Percentiles rank a stretch among this genome's conserved stretches.
phyloP scores from a whole-genome alignment of 306 rosid species.

The Prunus fruticosa region DNA sequence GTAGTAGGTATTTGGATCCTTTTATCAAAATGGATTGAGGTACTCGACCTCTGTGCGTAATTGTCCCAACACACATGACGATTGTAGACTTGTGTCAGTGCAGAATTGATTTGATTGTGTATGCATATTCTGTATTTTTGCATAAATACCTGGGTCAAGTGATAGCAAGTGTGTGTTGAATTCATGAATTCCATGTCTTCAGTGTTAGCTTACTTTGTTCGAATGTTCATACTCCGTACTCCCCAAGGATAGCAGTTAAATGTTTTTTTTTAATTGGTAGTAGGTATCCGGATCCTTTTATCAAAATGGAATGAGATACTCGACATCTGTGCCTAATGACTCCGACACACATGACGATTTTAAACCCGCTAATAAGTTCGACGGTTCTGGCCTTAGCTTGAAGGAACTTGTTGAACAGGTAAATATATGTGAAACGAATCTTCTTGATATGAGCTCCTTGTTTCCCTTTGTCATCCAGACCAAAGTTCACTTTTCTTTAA shows the following conservation, averaged over 20 bases:
- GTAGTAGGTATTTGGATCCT: constrained; percentile 46
- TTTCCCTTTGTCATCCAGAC: neutral
- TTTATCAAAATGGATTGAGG: constrained; percentile 41
- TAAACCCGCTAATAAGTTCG: constrained; percentile 68
- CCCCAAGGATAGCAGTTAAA: neutral
- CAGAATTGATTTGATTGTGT: too few relatives aligned
- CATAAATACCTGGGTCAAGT: neutral
- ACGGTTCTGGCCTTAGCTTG: constrained; percentile 48
- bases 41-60: constrained; percentile 42
- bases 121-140: neutral
- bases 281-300: constrained; percentile 47
- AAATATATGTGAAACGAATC: neutral
- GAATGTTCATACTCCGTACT: neutral
- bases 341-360: constrained; percentile 86
- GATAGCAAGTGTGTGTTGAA: neutral
- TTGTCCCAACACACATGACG: constrained; percentile 82
- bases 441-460: neutral
- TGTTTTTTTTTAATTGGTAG: constrained; percentile 17
- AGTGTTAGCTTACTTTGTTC: neutral
- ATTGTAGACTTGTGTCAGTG: constrained; percentile 8
- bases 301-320: constrained; percentile 47
- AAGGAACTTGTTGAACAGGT: constrained; percentile 74
- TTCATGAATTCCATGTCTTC: neutral
- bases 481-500: neutral
- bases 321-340: constrained; percentile 49